Percentiles rank a stretch among this genome's conserved stretches.
These are phyloP conservation scores for Eimeria praecox DNA, from an alignment of 169 alveolate genomes.

Conservation along the genomic window DNA sequence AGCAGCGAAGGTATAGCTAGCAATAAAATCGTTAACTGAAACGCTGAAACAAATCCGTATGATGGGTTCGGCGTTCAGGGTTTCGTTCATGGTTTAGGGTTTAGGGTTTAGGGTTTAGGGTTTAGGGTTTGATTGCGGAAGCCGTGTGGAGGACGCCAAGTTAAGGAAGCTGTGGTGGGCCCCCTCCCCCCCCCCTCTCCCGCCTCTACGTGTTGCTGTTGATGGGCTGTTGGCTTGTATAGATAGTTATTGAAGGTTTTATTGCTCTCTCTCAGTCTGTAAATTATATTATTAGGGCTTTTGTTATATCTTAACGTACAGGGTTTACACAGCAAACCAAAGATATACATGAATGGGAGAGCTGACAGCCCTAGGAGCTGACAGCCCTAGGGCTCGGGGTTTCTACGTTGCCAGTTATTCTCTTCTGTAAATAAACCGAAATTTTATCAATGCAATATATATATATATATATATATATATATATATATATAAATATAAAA, in stretches of 20 bases:
- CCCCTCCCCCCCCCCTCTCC: background rate
- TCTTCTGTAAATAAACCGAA: background rate
- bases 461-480: too few species aligned
- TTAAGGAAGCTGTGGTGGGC: background rate
- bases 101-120: constrained; percentile 3
- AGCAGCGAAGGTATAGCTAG: background rate
- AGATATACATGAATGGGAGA: background rate
- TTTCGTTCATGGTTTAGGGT: background rate
- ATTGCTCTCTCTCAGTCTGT: background rate
- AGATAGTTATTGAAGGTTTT: background rate
- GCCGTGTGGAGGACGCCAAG: background rate
- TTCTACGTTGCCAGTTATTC: background rate
- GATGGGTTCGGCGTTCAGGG: background rate
- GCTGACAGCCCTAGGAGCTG: too few species aligned
- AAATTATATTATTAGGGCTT: too few species aligned
- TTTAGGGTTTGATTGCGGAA: background rate
- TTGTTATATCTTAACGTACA: too few species aligned
- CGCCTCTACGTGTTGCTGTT: background rate
- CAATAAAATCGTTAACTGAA: background rate
- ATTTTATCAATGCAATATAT: background rate
- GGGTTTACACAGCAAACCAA: background rate
- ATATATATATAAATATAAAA: too few species aligned
- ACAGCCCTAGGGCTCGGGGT: background rate
- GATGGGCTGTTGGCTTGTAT: background rate
- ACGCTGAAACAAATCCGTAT: background rate